A percentile compares a stretch with the other conserved stretches of the same genome.
Conservation (phyloP, 2,329 filamentous ascomycete genomes). For the Epichloe festucae region DNA sequence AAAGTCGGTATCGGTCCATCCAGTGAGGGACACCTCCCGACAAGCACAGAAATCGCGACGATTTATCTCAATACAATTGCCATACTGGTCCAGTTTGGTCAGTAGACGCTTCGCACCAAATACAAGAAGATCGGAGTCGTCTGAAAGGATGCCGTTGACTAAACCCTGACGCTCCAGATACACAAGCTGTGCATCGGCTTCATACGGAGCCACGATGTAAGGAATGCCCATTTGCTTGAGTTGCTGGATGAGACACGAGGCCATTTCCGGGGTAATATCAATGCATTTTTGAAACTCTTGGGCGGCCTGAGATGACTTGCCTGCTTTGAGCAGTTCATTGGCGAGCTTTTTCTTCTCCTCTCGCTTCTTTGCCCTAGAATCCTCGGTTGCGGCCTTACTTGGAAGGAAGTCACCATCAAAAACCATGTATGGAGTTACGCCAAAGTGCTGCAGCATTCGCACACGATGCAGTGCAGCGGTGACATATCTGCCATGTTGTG, state of each 20-base stretch:
- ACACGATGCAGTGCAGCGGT: constrained; percentile 84
- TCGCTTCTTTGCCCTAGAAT: constrained; percentile 58
- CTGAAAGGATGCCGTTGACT: constrained; percentile 79
- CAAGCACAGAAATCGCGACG: constrained; percentile 80
- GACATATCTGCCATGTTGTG: constrained; percentile 51
- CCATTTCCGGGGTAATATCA: constrained; percentile 94
- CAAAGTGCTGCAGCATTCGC: constrained; percentile 86
- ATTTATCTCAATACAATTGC: constrained; percentile 84
- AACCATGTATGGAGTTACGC: constrained; percentile 84
- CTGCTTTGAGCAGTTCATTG: constrained; percentile 66
- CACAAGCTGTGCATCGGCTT: constrained; percentile 92
- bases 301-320: constrained; percentile 68
- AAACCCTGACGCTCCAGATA: constrained; percentile 81
- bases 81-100: constrained; percentile 89
- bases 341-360: constrained; percentile 66
- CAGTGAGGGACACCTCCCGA: constrained; percentile 75
- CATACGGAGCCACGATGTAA: constrained; percentile 91
- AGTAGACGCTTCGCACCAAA: constrained; percentile 85
- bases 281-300: constrained; percentile 87
- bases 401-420: constrained; percentile 94
- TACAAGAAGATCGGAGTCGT: constrained; percentile 91
- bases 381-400: constrained; percentile 82
- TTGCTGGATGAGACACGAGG: constrained; percentile 78
- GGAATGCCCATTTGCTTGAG: constrained; percentile 67
- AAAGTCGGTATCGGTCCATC: constrained; percentile 87